Conservation (phyloP, 2,329 filamentous ascomycete species). For the Cyphellophora attinorum region DNA sequence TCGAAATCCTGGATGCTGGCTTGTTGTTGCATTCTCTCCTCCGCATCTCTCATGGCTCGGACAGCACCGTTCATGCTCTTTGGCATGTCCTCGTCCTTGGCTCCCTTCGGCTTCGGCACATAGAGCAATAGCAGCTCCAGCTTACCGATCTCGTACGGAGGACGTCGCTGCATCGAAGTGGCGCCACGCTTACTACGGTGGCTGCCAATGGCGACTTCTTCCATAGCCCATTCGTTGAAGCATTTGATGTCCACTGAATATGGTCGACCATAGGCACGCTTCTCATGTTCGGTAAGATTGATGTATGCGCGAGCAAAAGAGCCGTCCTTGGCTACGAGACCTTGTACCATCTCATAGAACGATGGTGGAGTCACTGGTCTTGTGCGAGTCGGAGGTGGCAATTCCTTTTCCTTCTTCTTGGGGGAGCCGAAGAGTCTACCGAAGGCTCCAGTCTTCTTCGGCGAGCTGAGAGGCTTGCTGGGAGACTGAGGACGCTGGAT, state of each 20-base stretch:
- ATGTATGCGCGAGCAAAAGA: slow-evolving; percentile 93
- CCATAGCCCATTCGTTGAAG: slow-evolving; percentile 97
- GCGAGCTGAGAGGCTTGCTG: slow-evolving; percentile 40
- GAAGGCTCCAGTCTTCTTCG: slow-evolving; percentile 75
- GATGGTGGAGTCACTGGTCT: slow-evolving; percentile 18
- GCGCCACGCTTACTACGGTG: slow-evolving; percentile 87
- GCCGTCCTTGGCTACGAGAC: slow-evolving; percentile 74
- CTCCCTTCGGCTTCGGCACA: slow-evolving; percentile 80
- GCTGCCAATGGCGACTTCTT: slow-evolving; percentile 70
- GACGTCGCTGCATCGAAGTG: slow-evolving; percentile 62
- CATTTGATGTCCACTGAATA: slow-evolving; percentile 82
- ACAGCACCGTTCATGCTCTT: slow-evolving; percentile 99
- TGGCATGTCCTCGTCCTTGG: slow-evolving; percentile 90
- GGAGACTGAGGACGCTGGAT: slow-evolving; percentile 32
- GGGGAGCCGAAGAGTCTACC: slow-evolving; percentile 88
- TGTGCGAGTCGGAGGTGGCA: slow-evolving; percentile 1
- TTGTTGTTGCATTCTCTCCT: slow-evolving; percentile 51
- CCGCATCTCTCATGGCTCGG: slow-evolving; percentile 82
- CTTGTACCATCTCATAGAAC: slow-evolving; percentile 40
- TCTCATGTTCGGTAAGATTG: slow-evolving; percentile 85
- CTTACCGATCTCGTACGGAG: slow-evolving; percentile 95
- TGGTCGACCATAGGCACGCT: slow-evolving; percentile 76
- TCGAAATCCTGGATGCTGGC: slow-evolving; percentile 49
- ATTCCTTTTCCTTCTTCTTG: slow-evolving; percentile 83
- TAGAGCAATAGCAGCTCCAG: slow-evolving; percentile 89